Percentiles rank a stretch among this genome's conserved stretches.
phyloP scores from a whole-genome alignment of 371 early-diverging fungal genomes.

The Nematocida major region DNA sequence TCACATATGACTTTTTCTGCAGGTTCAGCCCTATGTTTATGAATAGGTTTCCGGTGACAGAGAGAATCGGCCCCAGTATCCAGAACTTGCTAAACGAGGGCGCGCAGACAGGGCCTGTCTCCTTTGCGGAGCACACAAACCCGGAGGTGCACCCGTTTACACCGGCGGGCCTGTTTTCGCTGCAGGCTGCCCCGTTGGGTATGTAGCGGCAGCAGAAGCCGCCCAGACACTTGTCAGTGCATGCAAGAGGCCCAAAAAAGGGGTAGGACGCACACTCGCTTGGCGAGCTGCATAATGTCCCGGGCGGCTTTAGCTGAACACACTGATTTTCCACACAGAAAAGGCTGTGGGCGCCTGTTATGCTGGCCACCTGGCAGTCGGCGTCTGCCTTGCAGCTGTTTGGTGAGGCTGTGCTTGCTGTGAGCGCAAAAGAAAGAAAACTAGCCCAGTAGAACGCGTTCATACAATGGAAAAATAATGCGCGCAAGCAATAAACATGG shows the following conservation, averaged over 20 bases:
- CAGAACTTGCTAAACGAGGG: constrained; percentile 55
- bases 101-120: constrained; percentile 59
- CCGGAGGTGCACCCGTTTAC: constrained; percentile 62
- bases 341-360: constrained; percentile 60
- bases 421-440: not conserved
- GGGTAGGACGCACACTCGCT: constrained; percentile 64
- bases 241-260: constrained; percentile 65
- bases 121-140: constrained; percentile 54
- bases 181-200: constrained; percentile 62
- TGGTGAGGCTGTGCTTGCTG: not conserved
- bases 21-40: constrained; percentile 76
- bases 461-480: constrained; percentile 1
- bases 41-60: constrained; percentile 69
- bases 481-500: not conserved
- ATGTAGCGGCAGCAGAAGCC: constrained; percentile 62
- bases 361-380: constrained; percentile 58
- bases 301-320: constrained; percentile 57
- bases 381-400: constrained; percentile 54
- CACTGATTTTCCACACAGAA: constrained; percentile 64
- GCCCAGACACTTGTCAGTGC: constrained; percentile 57
- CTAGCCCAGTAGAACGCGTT: not conserved
- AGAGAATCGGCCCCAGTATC: constrained; percentile 70
- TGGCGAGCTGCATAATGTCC: constrained; percentile 55
- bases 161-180: constrained; percentile 53
- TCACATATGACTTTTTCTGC: constrained; percentile 72